Percentiles rank a stretch among this genome's conserved stretches.
phyloP scores from a whole-genome alignment of 2,329 filamentous ascomycete species.

The Diaporthe amygdali region DNA sequence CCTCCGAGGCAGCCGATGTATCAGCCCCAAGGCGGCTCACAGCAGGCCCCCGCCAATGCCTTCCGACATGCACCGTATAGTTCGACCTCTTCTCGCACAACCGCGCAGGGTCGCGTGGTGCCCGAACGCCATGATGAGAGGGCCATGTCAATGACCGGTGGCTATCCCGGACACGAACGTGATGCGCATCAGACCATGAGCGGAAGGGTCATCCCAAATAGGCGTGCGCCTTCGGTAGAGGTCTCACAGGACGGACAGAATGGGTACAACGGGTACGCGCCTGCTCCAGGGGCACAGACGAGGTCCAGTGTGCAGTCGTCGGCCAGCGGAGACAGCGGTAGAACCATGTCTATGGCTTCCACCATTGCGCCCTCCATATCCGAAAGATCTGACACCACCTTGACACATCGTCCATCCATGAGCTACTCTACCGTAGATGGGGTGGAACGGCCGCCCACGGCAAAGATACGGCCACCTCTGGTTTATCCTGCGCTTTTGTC shows the following conservation, averaged over 20 bases:
- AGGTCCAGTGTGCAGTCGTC: slow-evolving; percentile 69
- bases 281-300: slow-evolving; percentile 59
- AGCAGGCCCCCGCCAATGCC: slow-evolving; percentile 69
- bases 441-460: slow-evolving; percentile 59
- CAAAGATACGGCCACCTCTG: slow-evolving; percentile 75
- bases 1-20: slow-evolving; percentile 76
- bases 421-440: slow-evolving; percentile 58
- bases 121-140: slow-evolving; percentile 92
- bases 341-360: slow-evolving; percentile 94
- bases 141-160: slow-evolving; percentile 94
- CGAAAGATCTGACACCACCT: slow-evolving; percentile 34
- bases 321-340: slow-evolving; percentile 50
- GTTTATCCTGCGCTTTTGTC: slow-evolving; percentile 95
- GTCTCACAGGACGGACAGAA: slow-evolving; percentile 35
- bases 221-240: slow-evolving; percentile 44
- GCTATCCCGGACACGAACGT: slow-evolving; percentile 69
- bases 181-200: slow-evolving; percentile 92
- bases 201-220: slow-evolving; percentile 85
- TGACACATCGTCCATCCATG: slow-evolving; percentile 61
- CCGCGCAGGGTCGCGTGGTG: slow-evolving; percentile 88
- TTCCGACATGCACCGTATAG: slow-evolving; percentile 82
- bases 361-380: slow-evolving; percentile 73
- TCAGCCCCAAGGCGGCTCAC: slow-evolving; percentile 44
- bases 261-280: slow-evolving; percentile 44
- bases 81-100: slow-evolving; percentile 73